Conservation (phyloP, 2,329 filamentous ascomycete species). For the Verticillium klebahnii region DNA sequence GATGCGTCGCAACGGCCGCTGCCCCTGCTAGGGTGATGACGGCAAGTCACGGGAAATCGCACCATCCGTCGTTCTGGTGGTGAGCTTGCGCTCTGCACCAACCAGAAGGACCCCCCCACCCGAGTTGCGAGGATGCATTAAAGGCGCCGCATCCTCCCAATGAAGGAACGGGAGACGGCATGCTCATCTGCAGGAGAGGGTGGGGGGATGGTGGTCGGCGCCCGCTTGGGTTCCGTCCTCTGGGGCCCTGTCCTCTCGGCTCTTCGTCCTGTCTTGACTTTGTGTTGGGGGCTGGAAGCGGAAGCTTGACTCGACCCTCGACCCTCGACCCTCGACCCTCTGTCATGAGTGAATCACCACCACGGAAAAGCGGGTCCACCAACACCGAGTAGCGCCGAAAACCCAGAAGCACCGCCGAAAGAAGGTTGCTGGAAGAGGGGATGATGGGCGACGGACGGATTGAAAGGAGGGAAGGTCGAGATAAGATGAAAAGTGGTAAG, state of each 20-base stretch:
- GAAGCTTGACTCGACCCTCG: background rate
- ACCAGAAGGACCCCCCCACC: background rate
- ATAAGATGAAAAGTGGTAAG: background rate
- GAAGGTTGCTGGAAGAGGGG: background rate
- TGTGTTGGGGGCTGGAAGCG: background rate
- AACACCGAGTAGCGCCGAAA: constrained; percentile 1
- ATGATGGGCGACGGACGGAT: background rate
- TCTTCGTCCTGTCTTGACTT: background rate
- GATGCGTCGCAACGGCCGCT: constrained; percentile 1
- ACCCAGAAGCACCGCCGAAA: background rate
- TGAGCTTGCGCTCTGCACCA: background rate
- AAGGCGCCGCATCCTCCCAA: background rate
- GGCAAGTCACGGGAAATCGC: constrained; percentile 57
- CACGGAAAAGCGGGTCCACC: background rate
- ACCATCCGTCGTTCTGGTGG: constrained; percentile 36
- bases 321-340: background rate
- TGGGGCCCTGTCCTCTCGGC: background rate
- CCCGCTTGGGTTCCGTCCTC: background rate
- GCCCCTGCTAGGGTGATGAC: constrained; percentile 16
- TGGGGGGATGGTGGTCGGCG: background rate
- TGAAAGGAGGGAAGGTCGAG: constrained; percentile 1
- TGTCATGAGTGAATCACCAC: background rate
- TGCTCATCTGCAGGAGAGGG: background rate
- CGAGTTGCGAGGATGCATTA: background rate
- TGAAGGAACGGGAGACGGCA: background rate